phyloP scores from a whole-genome alignment of 345 rosid genomes.

The Camelina sativa region DNA sequence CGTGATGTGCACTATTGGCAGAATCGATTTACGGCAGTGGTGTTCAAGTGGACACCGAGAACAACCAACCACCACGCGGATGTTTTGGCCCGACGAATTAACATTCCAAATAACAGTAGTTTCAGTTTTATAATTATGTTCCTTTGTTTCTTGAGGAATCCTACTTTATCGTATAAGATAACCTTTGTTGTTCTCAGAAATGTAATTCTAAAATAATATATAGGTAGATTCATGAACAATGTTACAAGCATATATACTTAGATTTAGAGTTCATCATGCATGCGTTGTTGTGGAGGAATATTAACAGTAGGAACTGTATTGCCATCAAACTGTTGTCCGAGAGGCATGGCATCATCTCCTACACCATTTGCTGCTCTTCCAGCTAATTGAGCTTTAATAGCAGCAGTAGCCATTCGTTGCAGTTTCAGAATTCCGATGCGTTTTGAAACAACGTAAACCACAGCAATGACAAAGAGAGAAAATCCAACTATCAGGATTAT shows the following conservation, averaged over 20 bases:
- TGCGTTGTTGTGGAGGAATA: constrained; percentile 52
- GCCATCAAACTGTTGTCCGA: constrained; percentile 46
- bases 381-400: constrained; percentile 73
- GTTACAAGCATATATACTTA: neutral
- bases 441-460: constrained; percentile 86
- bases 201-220: too few relatives aligned
- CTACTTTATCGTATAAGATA: too few relatives aligned
- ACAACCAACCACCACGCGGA: too few relatives aligned
- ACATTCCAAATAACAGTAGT: too few relatives aligned
- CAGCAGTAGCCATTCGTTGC: constrained; percentile 80
- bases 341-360: constrained; percentile 52
- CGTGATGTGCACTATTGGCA: too few relatives aligned
- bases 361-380: constrained; percentile 50
- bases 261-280: constrained; percentile 76
- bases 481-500: constrained; percentile 68
- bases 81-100: too few relatives aligned
- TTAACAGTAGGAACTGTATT: constrained; percentile 52
- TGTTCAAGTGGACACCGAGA: too few relatives aligned
- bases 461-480: constrained; percentile 71
- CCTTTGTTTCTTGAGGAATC: too few relatives aligned
- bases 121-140: too few relatives aligned
- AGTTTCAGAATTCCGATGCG: constrained; percentile 73
- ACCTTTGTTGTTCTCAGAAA: too few relatives aligned
- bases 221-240: too few relatives aligned
- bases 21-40: too few relatives aligned